phyloP scores from a whole-genome alignment of 2,329 filamentous ascomycete species.

The Huntiella moniliformis region DNA sequence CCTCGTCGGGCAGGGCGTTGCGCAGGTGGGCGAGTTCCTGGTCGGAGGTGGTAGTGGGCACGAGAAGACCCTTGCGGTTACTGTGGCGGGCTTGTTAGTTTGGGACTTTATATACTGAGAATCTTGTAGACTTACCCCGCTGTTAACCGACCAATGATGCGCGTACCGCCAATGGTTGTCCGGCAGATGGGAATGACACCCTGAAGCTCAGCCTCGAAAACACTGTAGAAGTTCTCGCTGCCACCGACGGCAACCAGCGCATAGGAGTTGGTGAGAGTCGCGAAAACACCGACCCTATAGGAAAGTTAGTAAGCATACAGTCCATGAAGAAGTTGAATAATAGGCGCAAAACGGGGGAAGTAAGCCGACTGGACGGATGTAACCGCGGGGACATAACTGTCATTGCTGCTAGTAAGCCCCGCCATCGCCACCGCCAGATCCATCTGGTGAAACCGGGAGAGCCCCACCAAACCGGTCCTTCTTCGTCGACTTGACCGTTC shows the following conservation, averaged over 20 bases:
- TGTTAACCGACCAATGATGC: constrained; percentile 89
- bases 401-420: too few relatives aligned
- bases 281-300: constrained; percentile 79
- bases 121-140: constrained; percentile 45
- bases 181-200: constrained; percentile 95
- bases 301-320: constrained; percentile 13
- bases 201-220: constrained; percentile 95
- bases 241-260: constrained; percentile 85
- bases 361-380: too few relatives aligned
- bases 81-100: constrained; percentile 22
- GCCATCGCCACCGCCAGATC: too few relatives aligned
- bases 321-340: too few relatives aligned
- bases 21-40: constrained; percentile 95
- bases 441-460: too few relatives aligned
- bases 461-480: too few relatives aligned
- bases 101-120: background rate
- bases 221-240: constrained; percentile 97
- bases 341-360: too few relatives aligned
- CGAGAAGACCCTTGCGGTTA: constrained; percentile 90
- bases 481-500: background rate
- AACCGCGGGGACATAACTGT: too few relatives aligned
- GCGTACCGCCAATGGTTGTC: constrained; percentile 87
- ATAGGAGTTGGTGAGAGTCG: constrained; percentile 93
- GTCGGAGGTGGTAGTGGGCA: constrained; percentile 89
- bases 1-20: constrained; percentile 76